Conservation (phyloP, 75 land plant genomes). For the Larix kaempferi region DNA sequence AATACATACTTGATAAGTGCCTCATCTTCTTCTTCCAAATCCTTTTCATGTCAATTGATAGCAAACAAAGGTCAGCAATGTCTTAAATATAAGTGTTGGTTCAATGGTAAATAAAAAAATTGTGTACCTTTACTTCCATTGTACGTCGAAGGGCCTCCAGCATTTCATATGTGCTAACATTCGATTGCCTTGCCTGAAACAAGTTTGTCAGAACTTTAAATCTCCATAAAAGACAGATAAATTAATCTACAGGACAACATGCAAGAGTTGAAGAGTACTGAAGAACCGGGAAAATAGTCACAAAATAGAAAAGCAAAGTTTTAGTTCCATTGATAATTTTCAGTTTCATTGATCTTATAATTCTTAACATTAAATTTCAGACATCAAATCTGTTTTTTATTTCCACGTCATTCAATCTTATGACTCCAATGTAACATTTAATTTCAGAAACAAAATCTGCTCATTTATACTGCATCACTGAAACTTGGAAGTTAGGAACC, state of each 20-base stretch:
- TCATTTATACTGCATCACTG: background rate
- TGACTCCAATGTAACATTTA: background rate
- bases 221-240: background rate
- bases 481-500: too few species aligned
- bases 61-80: background rate
- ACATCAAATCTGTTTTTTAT: background rate
- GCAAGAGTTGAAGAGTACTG: background rate
- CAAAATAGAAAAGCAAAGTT: background rate
- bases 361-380: background rate
- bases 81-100: background rate
- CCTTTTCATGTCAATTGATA: conserved; percentile 53
- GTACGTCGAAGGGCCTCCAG: conserved; percentile 69
- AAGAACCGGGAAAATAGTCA: background rate
- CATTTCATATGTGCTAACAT: conserved; percentile 73
- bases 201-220: conserved; percentile 4
- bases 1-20: conserved; percentile 62
- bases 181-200: conserved; percentile 87
- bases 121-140: conserved; percentile 48
- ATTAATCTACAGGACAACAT: background rate
- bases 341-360: background rate
- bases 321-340: background rate
- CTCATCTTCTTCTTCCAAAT: conserved; percentile 83
- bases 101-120: background rate
- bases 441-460: background rate
- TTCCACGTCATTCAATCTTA: background rate